Evolutionary conservation across 2,329 filamentous ascomycete species (phyloP).

Genomic region (Seiridium unicorne): DNA sequence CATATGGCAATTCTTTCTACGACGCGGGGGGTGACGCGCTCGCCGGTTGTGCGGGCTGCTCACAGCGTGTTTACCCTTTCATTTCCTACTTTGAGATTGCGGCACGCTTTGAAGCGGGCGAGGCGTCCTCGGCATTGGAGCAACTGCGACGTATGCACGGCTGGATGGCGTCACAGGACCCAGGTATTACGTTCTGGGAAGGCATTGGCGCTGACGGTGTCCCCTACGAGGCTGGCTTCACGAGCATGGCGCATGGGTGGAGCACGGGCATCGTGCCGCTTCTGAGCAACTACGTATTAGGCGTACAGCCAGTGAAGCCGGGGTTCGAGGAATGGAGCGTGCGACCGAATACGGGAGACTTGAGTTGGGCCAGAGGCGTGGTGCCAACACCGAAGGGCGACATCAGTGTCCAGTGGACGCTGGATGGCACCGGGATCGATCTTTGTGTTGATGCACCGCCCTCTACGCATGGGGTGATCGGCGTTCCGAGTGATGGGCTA

Average conservation of each 20-base stretch:
- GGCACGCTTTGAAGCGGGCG: conserved; percentile 40
- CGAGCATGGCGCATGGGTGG: conserved; percentile 51
- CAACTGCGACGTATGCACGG: conserved; percentile 46
- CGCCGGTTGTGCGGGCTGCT: conserved; percentile 27
- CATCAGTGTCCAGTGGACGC: conserved; percentile 37
- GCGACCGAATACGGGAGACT: conserved; percentile 30
- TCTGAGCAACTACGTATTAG: conserved; percentile 43
- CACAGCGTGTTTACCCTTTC: conserved; percentile 48
- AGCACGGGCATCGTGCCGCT: conserved; percentile 48
- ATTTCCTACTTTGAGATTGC: conserved; percentile 51
- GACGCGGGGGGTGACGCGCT: conserved; percentile 38
- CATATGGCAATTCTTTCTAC: conserved; percentile 52
- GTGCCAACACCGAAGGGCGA: conserved; percentile 40
- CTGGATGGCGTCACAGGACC: conserved; percentile 47
- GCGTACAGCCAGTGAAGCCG: conserved; percentile 40
- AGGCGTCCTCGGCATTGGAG: conserved; percentile 36
- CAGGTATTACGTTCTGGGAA: conserved; percentile 48
- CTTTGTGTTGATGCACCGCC: conserved; percentile 30
- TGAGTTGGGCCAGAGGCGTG: conserved; percentile 41
- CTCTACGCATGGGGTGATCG: conserved; percentile 25
- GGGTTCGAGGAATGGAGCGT: conserved; percentile 42
- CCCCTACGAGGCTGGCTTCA: conserved; percentile 44
- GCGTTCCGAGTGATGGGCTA: conserved; percentile 12
- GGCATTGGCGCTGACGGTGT: conserved; percentile 42
- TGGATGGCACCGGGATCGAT: conserved; percentile 15